phyloP scores from a whole-genome alignment of 768 basidiomycete species.

The Trametes villosa region DNA sequence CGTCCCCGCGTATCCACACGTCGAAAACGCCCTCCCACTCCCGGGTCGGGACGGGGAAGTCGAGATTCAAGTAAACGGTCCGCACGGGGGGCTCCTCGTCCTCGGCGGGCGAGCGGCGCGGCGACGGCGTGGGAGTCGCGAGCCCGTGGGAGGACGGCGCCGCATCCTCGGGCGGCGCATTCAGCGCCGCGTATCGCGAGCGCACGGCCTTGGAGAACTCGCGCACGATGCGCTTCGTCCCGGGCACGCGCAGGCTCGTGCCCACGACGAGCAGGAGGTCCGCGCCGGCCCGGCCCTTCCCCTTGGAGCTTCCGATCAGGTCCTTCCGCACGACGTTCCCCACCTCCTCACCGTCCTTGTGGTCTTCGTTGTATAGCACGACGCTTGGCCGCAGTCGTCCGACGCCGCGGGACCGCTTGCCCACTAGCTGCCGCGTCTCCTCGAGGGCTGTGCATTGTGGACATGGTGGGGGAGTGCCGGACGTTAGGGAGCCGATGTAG shows the following conservation, averaged over 20 bases:
- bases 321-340: conserved; percentile 85
- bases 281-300: conserved; percentile 71
- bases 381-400: conserved; percentile 86
- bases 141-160: conserved; percentile 31
- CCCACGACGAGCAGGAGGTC: conserved; percentile 90
- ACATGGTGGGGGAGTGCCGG: conserved; percentile 73
- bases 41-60: conserved; percentile 81
- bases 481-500: conserved; percentile 60
- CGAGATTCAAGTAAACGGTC: conserved; percentile 83
- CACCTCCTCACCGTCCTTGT: conserved; percentile 85
- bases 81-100: conserved; percentile 62
- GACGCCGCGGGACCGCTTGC: conserved; percentile 79
- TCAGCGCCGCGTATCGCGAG: conserved; percentile 46
- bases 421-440: conserved; percentile 68
- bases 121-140: conserved; percentile 53
- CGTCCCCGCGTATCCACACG: conserved; percentile 87
- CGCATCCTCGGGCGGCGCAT: conserved; percentile 36
- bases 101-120: conserved; percentile 40
- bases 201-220: conserved; percentile 83
- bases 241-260: conserved; percentile 86
- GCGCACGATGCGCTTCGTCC: conserved; percentile 89
- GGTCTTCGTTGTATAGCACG: conserved; percentile 88
- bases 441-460: conserved; percentile 78
- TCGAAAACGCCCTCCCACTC: conserved; percentile 94
- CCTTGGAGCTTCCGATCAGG: conserved; percentile 62